Evolutionary conservation across 2,329 filamentous ascomycete species (phyloP), one percentile per base, ranked within the genome.

Genomic region (Periglandula ipomoeae): DNA sequence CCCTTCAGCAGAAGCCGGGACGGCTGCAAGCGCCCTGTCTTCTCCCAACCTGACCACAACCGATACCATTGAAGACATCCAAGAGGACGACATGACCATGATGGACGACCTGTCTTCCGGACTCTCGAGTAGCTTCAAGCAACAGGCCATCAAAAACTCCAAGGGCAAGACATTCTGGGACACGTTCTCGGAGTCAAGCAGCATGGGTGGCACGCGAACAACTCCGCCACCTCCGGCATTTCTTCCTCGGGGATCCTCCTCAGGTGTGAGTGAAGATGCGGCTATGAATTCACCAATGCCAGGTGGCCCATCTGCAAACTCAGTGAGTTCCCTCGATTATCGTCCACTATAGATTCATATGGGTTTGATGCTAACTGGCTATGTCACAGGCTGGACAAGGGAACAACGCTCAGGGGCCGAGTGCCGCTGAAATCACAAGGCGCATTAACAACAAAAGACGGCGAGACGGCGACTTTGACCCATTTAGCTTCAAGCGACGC

Each of bases 401-500:
- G 55, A 60, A 60, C 46, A 61, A 63, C 15, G 61, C 63, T 43
- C 59, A 72, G n/a, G 71, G 75, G 3, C 82, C 84, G 0, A 84
- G 78, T 0, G 79, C 84, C 1, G 81, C 85, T 10, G 87, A 93
- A 58, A 80, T 91, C 45, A 85, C 85, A 4, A 78, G 87, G 8
- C 86, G 89, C 52, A 83, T 89, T 47, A 84, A 87, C 63, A 81
- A 78, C 64, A 93, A 91, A 64, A 82, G 91, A n/a, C 80, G 89
- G 20, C 78, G 89, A 49, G 91, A 96, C 53, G 89, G 95, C 59
- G 90, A 96, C 59, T 85, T 95, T 50, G 90, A 97, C 62, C 84
- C 87, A 2, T 78, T 83, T 35, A 87, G 84, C 52, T 90, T 96
- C 71, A 97, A 97, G 68, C 80, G 91, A 15, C 81, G 91, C 39